These are phyloP conservation scores for Candida rishiriensis DNA, from an alignment of 805 yeast genomes.

Conservation along the genomic window DNA sequence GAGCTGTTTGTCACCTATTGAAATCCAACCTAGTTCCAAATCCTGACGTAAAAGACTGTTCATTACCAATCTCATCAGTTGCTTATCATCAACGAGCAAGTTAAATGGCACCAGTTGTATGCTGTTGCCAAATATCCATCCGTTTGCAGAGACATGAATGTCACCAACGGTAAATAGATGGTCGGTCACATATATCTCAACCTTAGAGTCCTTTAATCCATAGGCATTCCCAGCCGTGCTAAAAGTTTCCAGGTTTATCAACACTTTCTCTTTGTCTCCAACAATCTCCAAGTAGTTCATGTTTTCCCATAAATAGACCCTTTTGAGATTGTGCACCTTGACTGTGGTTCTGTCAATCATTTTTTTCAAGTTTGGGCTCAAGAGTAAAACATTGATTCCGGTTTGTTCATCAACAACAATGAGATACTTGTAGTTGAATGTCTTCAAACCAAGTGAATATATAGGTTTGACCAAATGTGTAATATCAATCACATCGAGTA, in stretches of 20 bases:
- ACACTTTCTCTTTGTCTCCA: neutral
- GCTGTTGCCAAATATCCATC: constrained; percentile 6
- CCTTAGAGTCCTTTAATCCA: neutral
- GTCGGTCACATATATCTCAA: constrained; percentile 5
- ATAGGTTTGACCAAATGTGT: neutral
- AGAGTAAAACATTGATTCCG: constrained; percentile 5
- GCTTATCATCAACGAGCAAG: constrained; percentile 1
- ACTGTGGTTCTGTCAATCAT: constrained; percentile 6
- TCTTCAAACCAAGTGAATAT: neutral
- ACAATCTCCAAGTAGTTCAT: constrained; percentile 7
- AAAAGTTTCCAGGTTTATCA: constrained; percentile 4
- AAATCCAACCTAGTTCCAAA: constrained; percentile 2
- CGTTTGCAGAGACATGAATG: constrained; percentile 1
- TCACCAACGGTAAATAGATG: constrained; percentile 11
- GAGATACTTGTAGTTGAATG: constrained; percentile 1
- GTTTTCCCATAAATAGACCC: constrained; percentile 8
- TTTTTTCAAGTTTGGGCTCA: constrained; percentile 7
- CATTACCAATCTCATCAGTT: neutral
- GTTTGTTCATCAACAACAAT: constrained; percentile 5
- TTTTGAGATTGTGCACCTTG: neutral
- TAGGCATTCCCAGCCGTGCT: neutral
- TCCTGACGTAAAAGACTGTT: neutral
- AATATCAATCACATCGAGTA: constrained; percentile 9
- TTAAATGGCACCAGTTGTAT: constrained; percentile 8
- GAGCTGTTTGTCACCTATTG: constrained; percentile 4